Base-by-base conservation (phyloP, 345 rosid species). In the Eucalyptus guilfoylei region DNA sequence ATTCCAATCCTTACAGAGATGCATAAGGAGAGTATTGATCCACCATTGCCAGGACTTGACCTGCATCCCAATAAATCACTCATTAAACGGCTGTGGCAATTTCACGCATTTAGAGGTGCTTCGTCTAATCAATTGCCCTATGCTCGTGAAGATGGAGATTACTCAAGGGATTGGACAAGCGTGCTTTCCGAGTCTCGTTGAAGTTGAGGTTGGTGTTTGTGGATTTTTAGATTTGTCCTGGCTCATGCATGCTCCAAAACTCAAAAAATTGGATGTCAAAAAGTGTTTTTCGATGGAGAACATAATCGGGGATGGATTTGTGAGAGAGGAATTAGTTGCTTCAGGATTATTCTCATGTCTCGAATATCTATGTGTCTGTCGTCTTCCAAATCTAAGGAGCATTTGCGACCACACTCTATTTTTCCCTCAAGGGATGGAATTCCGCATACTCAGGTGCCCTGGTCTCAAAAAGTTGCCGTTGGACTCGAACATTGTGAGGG, bases 221-320 rank as follows among this genome's bases (percentile, higher is more conserved):
- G n/a, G n/a, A n/a, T n/a, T n/a, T n/a, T 67, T 30, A 6, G 19
- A 67, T 11, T 67, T 67, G 76, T 67, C 40, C 0, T 67, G 21
- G 76, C 76, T 67, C 11, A 1, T 15, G 76, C 21, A n/a, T 3
- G 76, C 76, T 67, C 40, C 10, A 0, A 67, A 67, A 4, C 76
- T 67, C 21, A 5, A 0, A 9, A 4, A 0, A 1, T 32, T 64
- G 40, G 1, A 0, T 0, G 37, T 64, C 40, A 0, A 0, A 1
- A 0, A 0, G 2, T 13, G 6, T 3, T 0, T 3, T n/a, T 8
- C 3, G 6, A 67, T n/a, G 21, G 6, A n/a, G 40, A 67, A 15
- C n/a, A 14, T n/a, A 15, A n/a, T 15, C 3, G 21, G 21, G 40
- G 40, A n/a, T 14, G 76, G 6, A 67, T 7, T 67, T 15, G 11